Evolutionary conservation across 176 grass and related monocot genomes (phyloP), one percentile per base, ranked within the genome.

Genomic region (Avena insularis): DNA sequence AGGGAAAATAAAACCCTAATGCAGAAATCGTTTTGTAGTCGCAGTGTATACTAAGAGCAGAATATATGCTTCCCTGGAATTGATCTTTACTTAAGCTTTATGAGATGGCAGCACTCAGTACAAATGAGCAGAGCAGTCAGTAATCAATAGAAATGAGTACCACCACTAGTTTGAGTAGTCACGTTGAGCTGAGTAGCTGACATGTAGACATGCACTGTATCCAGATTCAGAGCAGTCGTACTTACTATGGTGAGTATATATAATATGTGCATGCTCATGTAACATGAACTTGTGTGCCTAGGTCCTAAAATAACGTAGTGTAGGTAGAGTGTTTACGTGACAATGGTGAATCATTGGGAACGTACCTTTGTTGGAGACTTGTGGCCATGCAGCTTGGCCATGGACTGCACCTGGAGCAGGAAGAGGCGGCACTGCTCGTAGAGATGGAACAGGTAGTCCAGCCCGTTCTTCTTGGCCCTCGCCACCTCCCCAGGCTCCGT

Each of bases 341-440:
- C 23, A 12, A 27, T 63, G 40, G 12, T 64, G n/a, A 53, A 56
- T 17, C 12, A 47, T 1, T 5, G 38, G 38, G 38, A 40, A 50
- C 8, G 46, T 89, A 99, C 97, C 97, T 99, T 99, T 83, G 97
- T 99, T 43, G 97, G 97, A 56, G 94, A 90, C 89, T 99, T 99
- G 87, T 99, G 94, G 77, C 97, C 97, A 29, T 91, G 82, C 54
- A 94, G 84, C 82, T 88, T 93, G 5, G 94, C 91, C 25, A 94
- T 86, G 86, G 94, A 85, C 83, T 99, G 97, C 78, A 99, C 97
- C 86, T 99, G 94, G 38, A 93, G 85, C 31, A 99, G 97, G 94
- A 99, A 96, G 80, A 96, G 85, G 80, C 97, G 97, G 82, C 97
- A 99, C 82, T 99, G 94, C 90, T 99, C 97, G 83, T 96, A 96